Conservation (phyloP, 352 stramenopile species). For the Phytophthora pisi region DNA sequence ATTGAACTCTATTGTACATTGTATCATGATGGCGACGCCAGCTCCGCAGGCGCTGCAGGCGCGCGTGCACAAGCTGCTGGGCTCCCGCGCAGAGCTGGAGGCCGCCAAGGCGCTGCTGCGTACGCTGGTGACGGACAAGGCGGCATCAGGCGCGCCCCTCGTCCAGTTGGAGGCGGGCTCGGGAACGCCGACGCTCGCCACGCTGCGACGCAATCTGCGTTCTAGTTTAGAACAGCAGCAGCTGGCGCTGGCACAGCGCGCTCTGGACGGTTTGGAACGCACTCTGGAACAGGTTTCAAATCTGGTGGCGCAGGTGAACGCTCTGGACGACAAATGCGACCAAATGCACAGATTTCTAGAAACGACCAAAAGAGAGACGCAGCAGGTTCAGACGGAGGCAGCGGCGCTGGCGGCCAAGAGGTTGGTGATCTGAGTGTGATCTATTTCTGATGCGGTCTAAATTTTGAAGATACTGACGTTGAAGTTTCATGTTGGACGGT, state of each 20-base stretch:
- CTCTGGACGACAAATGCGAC: conserved; percentile 53
- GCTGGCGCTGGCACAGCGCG: conserved; percentile 51
- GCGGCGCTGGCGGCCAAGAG: conserved; percentile 45
- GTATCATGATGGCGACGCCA: conserved; percentile 15
- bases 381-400: conserved; percentile 70
- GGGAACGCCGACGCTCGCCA: conserved; percentile 36
- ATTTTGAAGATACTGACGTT: conserved; percentile 21
- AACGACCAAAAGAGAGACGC: conserved; percentile 64
- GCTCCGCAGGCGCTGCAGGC: conserved; percentile 46
- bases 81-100: conserved; percentile 65
- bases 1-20: too few species aligned
- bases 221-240: conserved; percentile 60
- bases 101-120: conserved; percentile 61
- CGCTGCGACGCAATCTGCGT: conserved; percentile 53
- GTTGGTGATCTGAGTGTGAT: conserved; percentile 20
- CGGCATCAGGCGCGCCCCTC: conserved; percentile 16
- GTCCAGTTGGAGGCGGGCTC: conserved; percentile 32
- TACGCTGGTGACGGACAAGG: conserved; percentile 50
- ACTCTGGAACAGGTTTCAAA: conserved; percentile 50
- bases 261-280: conserved; percentile 43
- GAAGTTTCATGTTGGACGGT: conserved; percentile 7
- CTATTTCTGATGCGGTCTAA: conserved; percentile 2
- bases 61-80: conserved; percentile 70
- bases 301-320: conserved; percentile 46
- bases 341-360: conserved; percentile 61